Base-by-base conservation (phyloP, 306 rosid species). In the Arachis hypogaea region DNA sequence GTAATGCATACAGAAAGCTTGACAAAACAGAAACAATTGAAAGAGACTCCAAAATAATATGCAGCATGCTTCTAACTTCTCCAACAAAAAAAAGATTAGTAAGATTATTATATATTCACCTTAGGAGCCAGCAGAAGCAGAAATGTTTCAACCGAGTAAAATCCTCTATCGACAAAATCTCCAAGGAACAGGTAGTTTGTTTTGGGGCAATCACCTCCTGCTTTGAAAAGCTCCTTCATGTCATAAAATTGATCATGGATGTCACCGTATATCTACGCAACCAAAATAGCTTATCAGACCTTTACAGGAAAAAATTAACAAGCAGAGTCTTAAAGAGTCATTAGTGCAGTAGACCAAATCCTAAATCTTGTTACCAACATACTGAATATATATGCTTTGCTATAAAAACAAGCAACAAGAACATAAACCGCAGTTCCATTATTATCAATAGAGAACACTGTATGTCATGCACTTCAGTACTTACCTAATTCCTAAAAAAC, bases 151-250 rank as follows among this genome's bases (percentile, higher is more conserved):
- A 95, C 99, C 0, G 99, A 95, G 77, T 95, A 92, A 79, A 84
- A 92, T 40, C 99, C 99, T 87, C 99, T 90, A 70, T 95, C 98
- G 60, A 95, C 98, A 76, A 95, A 95, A 87, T 95, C 99, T 64
- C 99, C 99, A 70, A 95, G 99, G 82, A 95, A 95, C 67, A 95
- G 80, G 83, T 95, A 95, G 78, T 95, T 95, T 7, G 97, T 95
- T 85, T 92, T 88, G 9, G 98, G 99, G 84, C 99, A 95, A 75
- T 95, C 99, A 14, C 96, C 97, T 83, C 99, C 99, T 6, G 92
- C 99, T 88, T 86, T 95, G 86, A 95, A 95, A 82, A 95, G 99
- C 90, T 95, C 99, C 74, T 92, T 95, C 99, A 92, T 87, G 77
- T 95, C 99, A 72, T 95, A 95, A 82, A 95, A 95, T 73, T 95